Evolutionary conservation across 208 protist species (phyloP), one percentile per base, ranked within the genome.

Genomic region (Trypanosoma theileri): DNA sequence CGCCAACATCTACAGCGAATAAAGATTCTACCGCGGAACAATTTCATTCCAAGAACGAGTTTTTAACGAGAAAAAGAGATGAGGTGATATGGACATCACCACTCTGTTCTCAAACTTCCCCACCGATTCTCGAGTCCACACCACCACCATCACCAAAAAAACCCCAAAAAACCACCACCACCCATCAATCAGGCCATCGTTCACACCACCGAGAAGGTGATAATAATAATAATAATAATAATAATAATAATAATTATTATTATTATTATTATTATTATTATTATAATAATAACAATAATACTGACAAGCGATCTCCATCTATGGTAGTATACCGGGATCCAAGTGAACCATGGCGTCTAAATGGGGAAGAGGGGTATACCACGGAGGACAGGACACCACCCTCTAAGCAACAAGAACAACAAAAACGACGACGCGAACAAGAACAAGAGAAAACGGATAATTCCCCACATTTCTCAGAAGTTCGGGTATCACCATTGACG

Each of bases 401-500:
- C 11, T 44, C 13, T 55, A 19, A 46, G 31, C 48, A 42, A 17
- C 50, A 68, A 59, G 11, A n/a, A 11, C 17, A 52, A n/a, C 63
- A 60, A 26, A 19, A 35, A 17, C n/a, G 42, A 45, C 26, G 48
- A 51, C 50, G 41, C 26, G 44, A 48, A 48, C 44, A 48, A 48
- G 16, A 1, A 48, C 10, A 48, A 48, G 44, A 48, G 16, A 16
- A 21, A 17, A 44, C 28, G 19, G 62, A 52, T 13, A 58, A 4
- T 42, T 44, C 65, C 41, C 45, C 65, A 55, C 31, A 54, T 14
- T 21, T 56, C 16, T 71, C 66, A 21, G 66, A 71, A 2, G 26
- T 71, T 57, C 58, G 50, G 48, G 66, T 71, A n/a, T 71, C 66
- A 40, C 66, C 66, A 4, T 26, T 71, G 28, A 71, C 66, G 56